Percentiles rank a stretch among this genome's conserved stretches.
Conservation (phyloP, 2,329 filamentous ascomycete species). For the Hypoxylon sp. region DNA sequence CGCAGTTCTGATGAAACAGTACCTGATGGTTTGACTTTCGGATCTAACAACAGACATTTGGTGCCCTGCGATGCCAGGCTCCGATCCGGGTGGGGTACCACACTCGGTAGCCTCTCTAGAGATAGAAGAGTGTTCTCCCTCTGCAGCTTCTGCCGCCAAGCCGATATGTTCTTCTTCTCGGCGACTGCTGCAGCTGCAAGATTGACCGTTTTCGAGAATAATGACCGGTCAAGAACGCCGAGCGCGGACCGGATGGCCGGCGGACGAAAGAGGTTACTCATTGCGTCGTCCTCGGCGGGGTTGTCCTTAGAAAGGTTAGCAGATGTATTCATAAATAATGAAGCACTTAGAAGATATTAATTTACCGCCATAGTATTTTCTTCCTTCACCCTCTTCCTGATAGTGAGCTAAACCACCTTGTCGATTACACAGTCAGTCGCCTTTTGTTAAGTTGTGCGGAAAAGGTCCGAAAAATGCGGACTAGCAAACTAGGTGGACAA, state of each 20-base stretch:
- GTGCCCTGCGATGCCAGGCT: conserved; percentile 61
- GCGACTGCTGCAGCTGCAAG: conserved; percentile 81
- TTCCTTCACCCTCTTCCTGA: no score
- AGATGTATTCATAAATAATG: neutral
- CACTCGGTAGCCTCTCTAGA: conserved; percentile 68
- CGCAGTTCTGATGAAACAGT: neutral
- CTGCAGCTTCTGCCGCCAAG: conserved; percentile 72
- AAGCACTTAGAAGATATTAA: no score
- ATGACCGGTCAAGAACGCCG: conserved; percentile 76
- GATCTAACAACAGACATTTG: conserved; percentile 69
- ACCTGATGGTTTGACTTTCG: conserved; percentile 64
- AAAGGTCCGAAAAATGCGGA: no score
- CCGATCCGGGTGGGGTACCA: conserved; percentile 69
- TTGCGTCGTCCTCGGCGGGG: conserved; percentile 42
- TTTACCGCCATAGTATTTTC: conserved; percentile 39
- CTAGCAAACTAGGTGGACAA: no score
- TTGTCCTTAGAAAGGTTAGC: conserved; percentile 26
- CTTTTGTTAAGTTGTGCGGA: conserved; percentile 18
- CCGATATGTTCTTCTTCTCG: conserved; percentile 77
- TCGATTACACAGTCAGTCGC: no score
- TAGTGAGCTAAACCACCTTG: no score
- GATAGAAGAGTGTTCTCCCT: conserved; percentile 72
- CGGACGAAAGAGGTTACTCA: conserved; percentile 71
- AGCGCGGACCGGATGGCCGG: conserved; percentile 81
- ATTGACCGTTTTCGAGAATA: conserved; percentile 81